Evolutionary conservation across 495 filamentous ascomycete species (phyloP), one percentile per base, ranked within the genome.

Genomic region (Penicillium daleae): DNA sequence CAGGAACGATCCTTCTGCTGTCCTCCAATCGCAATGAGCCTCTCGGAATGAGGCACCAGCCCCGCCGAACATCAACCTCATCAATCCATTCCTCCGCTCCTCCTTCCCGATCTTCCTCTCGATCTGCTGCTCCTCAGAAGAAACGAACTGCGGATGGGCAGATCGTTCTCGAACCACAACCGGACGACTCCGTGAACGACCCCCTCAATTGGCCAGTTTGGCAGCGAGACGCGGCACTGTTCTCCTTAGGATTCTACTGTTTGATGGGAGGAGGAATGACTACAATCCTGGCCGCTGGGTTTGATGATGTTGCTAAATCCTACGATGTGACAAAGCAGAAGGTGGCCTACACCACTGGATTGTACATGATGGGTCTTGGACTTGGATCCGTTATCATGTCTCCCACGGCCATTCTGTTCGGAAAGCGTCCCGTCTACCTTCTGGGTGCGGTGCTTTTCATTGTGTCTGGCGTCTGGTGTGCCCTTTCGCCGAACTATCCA

Each of bases 291-390:
- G 94, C 95, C 0, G 95, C 95, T 4, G 95, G 93, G 6, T 97
- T 99, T 74, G 87, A 84, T 19, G 79, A 95, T 44, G 91, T 99
- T 27, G 89, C 93, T 19, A 59, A 77, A 0, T 86, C 84, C 3
- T 97, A 91, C 68, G 63, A 83, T 60, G 87, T 97, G 15, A 81
- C 85, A 6, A 87, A 90, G 15, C 82, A 92, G 31, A 73, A 84
- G 62, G 93, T 97, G 35, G 90, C 95, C 1, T 86, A 95, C 46
- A 97, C 95, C 1, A 97, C 95, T 1, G 95, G 95, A 0, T 76
- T 99, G 15, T 97, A 92, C 73, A 99, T 99, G 95, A 80, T 97
- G 85, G 95, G 95, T 2, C 80, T 97, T 24, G 95, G 94, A 2
- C 60, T 97, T 2, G 94, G 94, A 6, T 92, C 87, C 21, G 85